These are phyloP conservation scores for Chaetoscypha palmicola DNA, from an alignment of 2,329 filamentous ascomycete species.

Conservation along the genomic window DNA sequence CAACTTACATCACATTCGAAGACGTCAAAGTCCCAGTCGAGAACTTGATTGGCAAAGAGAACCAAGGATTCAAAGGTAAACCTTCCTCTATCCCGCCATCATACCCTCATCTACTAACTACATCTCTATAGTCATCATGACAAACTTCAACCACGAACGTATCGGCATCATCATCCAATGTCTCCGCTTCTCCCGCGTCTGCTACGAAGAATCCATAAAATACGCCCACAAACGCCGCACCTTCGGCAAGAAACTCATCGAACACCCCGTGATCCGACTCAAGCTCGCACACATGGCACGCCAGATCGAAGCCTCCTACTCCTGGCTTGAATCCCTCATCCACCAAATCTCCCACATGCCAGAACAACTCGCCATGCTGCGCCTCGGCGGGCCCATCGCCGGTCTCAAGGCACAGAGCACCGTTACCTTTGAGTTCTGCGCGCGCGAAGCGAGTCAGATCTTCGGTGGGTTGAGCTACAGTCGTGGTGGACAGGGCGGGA, in stretches of 20 bases:
- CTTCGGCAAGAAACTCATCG: conserved; percentile 93
- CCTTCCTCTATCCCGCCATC: not conserved
- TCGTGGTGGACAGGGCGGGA: conserved; percentile 87
- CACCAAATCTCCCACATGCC: conserved; percentile 91
- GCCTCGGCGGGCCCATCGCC: conserved; percentile 90
- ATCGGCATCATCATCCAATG: conserved; percentile 98
- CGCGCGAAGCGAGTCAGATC: conserved; percentile 92
- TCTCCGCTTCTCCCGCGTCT: conserved; percentile 89
- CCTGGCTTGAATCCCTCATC: conserved; percentile 93
- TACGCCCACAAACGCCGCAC: conserved; percentile 96
- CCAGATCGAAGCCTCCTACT: conserved; percentile 94
- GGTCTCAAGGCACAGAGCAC: conserved; percentile 91
- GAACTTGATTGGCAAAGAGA: conserved; percentile 95
- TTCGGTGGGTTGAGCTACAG: conserved; percentile 92
- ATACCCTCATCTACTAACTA: conserved; percentile 10
- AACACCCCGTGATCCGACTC: conserved; percentile 94
- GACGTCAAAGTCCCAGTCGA: conserved; percentile 99
- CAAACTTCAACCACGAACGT: conserved; percentile 99
- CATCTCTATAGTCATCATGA: conserved; percentile 78
- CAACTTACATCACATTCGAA: conserved; percentile 96
- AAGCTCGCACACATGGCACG: conserved; percentile 98
- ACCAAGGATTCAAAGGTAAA: conserved; percentile 85
- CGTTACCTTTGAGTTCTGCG: conserved; percentile 95
- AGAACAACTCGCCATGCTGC: conserved; percentile 91
- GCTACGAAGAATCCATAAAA: conserved; percentile 93